Evolutionary conservation across 192 early-diverging fungal genomes (phyloP), one percentile per base, ranked within the genome.

Genomic region (Coemansia sp.): DNA sequence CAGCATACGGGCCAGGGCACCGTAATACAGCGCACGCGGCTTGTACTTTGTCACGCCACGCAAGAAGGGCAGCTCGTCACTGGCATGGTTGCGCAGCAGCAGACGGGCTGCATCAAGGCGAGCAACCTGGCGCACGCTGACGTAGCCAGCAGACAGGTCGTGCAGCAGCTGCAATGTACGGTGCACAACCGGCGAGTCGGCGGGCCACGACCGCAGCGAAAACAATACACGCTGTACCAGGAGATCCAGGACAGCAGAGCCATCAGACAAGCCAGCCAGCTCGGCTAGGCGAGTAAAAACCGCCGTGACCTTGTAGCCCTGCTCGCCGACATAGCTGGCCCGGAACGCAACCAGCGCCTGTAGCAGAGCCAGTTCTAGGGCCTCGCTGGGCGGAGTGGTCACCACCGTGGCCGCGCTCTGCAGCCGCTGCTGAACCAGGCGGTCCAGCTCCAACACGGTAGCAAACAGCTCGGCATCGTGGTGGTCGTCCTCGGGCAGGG

Each of bases 251-350:
- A 71, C 51, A 13, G 27, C 43, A 47, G 44, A 14, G 54, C 81
- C 78, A 56, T 85, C 81, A 27, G 77, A 79, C 25, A 91, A 56
- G 12, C 83, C 85, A 56, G 88, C 83, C 21, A 76, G 49, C 36
- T 82, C 81, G 12, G 77, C 70, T 33, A 92, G 61, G 26, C 77
- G 56, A 0, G 67, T 60, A 43, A 85, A 93, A 7, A 90, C 81
- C 47, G 90, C 71, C 0, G 80, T 64, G 6, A 67, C 75, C 35
- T 75, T 74, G 35, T 76, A 64, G 17, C 75, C 54, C 20, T 76
- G 74, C 51, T 91, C 87, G 43, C 91, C 84, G 21, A 93, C 78
- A 53, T 93, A 93, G 14, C 81, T 81, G 38, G 86, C 83, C 9
- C 85, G 75, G 60, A 94, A 93, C 36, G 78, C 69, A 5, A 74